phyloP scores from a whole-genome alignment of 2,329 filamentous ascomycete genomes.

The Xylariaceae sp. region DNA sequence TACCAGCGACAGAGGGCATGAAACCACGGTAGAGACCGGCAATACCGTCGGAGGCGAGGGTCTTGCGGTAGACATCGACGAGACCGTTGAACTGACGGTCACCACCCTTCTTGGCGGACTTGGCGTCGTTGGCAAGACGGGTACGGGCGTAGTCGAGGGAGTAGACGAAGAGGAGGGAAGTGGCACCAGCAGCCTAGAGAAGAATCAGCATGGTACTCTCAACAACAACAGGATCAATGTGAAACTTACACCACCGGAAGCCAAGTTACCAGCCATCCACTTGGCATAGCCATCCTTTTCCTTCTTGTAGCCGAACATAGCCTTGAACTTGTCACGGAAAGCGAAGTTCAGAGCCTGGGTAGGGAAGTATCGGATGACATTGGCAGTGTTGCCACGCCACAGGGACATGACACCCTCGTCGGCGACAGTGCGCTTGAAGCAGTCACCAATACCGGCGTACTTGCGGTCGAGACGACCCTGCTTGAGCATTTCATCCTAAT shows the following conservation, averaged over 20 bases:
- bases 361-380: constrained; percentile 99
- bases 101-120: constrained; percentile 95
- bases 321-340: constrained; percentile 99
- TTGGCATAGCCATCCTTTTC: constrained; percentile 95
- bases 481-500: constrained; percentile 99
- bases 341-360: constrained; percentile 99
- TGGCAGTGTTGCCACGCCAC: constrained; percentile 99
- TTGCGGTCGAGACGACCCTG: constrained; percentile 95
- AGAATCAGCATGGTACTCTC: constrained; percentile 3
- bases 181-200: constrained; percentile 89
- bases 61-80: constrained; percentile 99
- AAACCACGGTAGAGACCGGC: constrained; percentile 99
- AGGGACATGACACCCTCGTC: constrained; percentile 92
- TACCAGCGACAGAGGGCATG: constrained; percentile 98
- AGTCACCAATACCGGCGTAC: constrained; percentile 90
- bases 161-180: constrained; percentile 99
- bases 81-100: constrained; percentile 99
- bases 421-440: constrained; percentile 87
- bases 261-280: constrained; percentile 99
- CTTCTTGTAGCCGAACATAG: constrained; percentile 99
- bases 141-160: constrained; percentile 99
- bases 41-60: constrained; percentile 96
- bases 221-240: background rate
- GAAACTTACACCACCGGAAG: constrained; percentile 92
- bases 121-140: constrained; percentile 99